phyloP scores from a whole-genome alignment of 2,329 filamentous ascomycete species.

The Phyllachora maydis region DNA sequence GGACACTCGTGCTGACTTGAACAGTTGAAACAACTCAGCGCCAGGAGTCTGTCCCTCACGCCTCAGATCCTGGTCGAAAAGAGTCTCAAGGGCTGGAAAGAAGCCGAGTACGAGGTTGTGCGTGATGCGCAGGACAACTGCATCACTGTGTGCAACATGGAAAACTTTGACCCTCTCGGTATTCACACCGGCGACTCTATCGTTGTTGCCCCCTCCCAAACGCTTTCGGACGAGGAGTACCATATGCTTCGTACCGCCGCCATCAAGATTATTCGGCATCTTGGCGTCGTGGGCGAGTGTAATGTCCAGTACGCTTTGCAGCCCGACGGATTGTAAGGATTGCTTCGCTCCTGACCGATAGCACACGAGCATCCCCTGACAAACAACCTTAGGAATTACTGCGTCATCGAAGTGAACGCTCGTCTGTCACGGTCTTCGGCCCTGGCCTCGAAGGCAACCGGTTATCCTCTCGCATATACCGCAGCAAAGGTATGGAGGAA shows the following conservation, averaged over 20 bases:
- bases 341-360: too few relatives aligned
- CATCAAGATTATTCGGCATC: constrained; percentile 94
- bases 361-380: too few relatives aligned
- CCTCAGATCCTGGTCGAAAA: constrained; percentile 97
- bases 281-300: constrained; percentile 94
- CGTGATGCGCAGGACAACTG: constrained; percentile 96
- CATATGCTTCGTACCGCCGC: constrained; percentile 96
- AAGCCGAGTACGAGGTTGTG: constrained; percentile 96
- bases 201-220: constrained; percentile 92
- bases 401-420: constrained; percentile 97
- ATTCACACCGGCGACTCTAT: constrained; percentile 98
- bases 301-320: constrained; percentile 97
- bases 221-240: constrained; percentile 93
- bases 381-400: too few relatives aligned
- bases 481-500: too few relatives aligned
- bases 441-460: constrained; percentile 91
- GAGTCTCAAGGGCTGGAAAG: constrained; percentile 98
- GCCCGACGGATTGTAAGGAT: constrained; percentile 81
- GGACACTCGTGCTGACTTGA: too few relatives aligned
- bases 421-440: constrained; percentile 95
- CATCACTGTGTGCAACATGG: constrained; percentile 97
- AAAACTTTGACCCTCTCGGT: constrained; percentile 94
- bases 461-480: constrained; percentile 91
- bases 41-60: constrained; percentile 77
- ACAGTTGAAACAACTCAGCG: constrained; percentile 83